Evolutionary conservation across 176 grass and related monocot species (phyloP).

Genomic region (Themeda triandra): DNA sequence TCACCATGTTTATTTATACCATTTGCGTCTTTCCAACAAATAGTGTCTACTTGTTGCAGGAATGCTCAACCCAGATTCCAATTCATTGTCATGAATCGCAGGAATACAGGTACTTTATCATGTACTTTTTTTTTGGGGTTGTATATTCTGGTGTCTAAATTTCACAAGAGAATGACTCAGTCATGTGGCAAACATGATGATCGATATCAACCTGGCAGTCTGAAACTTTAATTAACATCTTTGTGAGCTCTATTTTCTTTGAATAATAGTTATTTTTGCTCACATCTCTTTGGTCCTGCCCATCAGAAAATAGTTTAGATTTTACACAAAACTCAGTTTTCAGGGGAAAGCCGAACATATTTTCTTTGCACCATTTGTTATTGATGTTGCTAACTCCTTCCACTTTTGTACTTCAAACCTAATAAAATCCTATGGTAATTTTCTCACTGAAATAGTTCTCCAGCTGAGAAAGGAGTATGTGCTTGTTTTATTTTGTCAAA

Average conservation of each 20-base stretch:
- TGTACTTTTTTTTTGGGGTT: not conserved
- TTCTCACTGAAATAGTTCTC: not conserved
- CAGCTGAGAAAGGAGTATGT: not conserved
- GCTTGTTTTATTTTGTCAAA: not conserved
- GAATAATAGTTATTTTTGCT: not conserved
- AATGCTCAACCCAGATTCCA: conserved; percentile 61
- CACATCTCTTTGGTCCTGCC: not conserved
- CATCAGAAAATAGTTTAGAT: not conserved
- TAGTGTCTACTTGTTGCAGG: conserved; percentile 31
- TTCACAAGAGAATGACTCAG: not conserved
- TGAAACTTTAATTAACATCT: not conserved
- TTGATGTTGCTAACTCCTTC: not conserved
- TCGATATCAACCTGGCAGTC: not conserved
- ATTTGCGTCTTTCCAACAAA: not conserved
- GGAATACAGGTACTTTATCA: conserved; percentile 46
- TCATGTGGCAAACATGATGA: not conserved
- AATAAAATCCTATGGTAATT: not conserved
- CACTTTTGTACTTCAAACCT: not conserved
- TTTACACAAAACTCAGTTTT: not conserved
- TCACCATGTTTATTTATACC: not conserved
- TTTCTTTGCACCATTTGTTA: not conserved
- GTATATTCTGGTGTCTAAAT: not conserved
- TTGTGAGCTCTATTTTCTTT: not conserved
- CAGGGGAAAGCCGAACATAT: not conserved
- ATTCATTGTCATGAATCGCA: conserved; percentile 69